Base-by-base conservation (phyloP, 306 rosid species). In the Casuarina cunninghamiana region DNA sequence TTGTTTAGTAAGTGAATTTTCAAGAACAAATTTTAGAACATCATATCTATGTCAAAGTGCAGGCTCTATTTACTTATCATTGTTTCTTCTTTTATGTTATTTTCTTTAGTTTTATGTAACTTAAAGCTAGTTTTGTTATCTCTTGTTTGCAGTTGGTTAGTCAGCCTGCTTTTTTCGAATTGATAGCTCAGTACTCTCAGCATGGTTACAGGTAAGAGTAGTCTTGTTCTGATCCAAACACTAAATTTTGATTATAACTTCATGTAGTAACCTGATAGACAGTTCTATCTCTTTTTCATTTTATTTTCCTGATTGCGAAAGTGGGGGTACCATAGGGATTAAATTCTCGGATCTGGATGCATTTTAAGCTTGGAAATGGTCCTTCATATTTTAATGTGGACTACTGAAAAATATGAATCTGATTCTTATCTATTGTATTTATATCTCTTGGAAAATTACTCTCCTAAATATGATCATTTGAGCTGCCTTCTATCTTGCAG, bases 131-230 rank as follows among this genome's bases (percentile, higher is more conserved):
- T 5, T 46, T 19, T 70, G 46, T 65, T 10, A 71, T 80, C 75
- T 83, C 71, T 71, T 77, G 65, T 73, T 85, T 86, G 89, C 92
- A 95, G 98, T 83, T 95, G 81, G 87, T 87, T 82, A 77, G 72
- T 85, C 93, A 87, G 77, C 96, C 97, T 67, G 95, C 98, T 51
- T 95, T 95, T 84, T 79, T 84, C 75, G 96, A 90, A 80, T 83
- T 95, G 87, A 69, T 83, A 17, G 83, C 89, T 51, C 92, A 91
- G 75, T 89, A 92, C 84, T 91, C 96, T 72, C 91, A 86, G 72
- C 92, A 80, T 76, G 90, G 96, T 76, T 92, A 91, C 94, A 92
- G 98, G 98, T 95, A 73, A 50, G 11, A 51, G 1, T 50, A 2
- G 4, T 35, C 4, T 50, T 5, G 38, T 35, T 71, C 44, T 71